Evolutionary conservation across 192 early-diverging fungal genomes (phyloP).

Genomic region (Thamnidium elegans): DNA sequence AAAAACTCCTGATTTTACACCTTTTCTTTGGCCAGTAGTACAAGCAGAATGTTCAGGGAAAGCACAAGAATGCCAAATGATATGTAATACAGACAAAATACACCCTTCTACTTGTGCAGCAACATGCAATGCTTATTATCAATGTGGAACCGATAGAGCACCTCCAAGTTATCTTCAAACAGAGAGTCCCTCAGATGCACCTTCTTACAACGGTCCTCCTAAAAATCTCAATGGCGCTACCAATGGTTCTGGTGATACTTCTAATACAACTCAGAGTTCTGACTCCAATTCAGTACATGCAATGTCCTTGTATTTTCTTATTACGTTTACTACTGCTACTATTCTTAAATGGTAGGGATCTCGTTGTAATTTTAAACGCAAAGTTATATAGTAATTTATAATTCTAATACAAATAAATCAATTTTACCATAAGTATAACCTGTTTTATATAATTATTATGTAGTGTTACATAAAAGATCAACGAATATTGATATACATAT

Average conservation of each 20-base stretch:
- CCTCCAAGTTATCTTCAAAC: slow-evolving; percentile 32
- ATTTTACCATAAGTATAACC: no score
- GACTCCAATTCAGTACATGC: no score
- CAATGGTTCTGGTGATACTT: background rate
- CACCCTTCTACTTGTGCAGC: slow-evolving; percentile 20
- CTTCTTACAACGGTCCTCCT: slow-evolving; percentile 25
- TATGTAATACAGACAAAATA: slow-evolving; percentile 11
- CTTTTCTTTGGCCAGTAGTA: slow-evolving; percentile 27
- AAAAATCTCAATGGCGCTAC: slow-evolving; percentile 1
- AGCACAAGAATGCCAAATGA: slow-evolving; percentile 22
- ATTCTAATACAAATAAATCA: no score
- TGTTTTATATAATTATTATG: no score
- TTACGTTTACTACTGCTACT: no score
- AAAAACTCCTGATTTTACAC: slow-evolving; percentile 18
- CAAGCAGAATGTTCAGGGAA: slow-evolving; percentile 32
- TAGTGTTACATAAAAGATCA: no score
- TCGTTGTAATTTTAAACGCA: no score
- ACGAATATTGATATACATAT: no score
- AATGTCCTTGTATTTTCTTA: no score
- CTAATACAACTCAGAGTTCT: no score
- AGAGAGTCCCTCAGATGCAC: slow-evolving; percentile 11
- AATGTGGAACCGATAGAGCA: slow-evolving; percentile 30
- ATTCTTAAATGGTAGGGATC: no score
- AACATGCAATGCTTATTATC: slow-evolving; percentile 26
- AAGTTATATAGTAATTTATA: no score